phyloP scores from a whole-genome alignment of 805 yeast species.

The Nakazawaea sp. region DNA sequence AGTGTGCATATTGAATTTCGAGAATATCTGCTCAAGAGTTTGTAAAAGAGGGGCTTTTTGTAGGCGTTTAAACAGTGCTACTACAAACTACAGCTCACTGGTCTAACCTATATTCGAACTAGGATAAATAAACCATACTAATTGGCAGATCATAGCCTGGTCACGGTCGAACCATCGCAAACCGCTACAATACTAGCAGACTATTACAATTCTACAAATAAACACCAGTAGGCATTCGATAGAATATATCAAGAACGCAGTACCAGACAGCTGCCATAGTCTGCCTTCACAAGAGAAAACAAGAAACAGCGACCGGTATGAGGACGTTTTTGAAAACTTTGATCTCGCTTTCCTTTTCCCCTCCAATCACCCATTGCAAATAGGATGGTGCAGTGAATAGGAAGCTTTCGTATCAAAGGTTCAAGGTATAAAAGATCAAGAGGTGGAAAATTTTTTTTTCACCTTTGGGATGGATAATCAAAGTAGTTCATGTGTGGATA shows the following conservation, averaged over 20 bases:
- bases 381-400: conserved; percentile 38
- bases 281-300: neutral
- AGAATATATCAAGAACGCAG: conserved; percentile 32
- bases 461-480: conserved; percentile 1
- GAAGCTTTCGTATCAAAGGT: conserved; percentile 35
- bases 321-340: conserved; percentile 28
- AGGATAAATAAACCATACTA: too few species aligned
- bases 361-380: conserved; percentile 31
- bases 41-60: too few species aligned
- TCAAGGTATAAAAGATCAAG: conserved; percentile 14
- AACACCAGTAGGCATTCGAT: too few species aligned
- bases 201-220: too few species aligned
- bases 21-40: too few species aligned
- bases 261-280: conserved; percentile 24
- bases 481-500: neutral
- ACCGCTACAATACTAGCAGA: too few species aligned
- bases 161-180: too few species aligned
- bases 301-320: conserved; percentile 24
- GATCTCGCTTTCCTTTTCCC: conserved; percentile 36
- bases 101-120: too few species aligned
- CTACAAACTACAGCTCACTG: too few species aligned
- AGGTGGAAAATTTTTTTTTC: conserved; percentile 7
- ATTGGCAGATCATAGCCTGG: too few species aligned
- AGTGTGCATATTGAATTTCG: too few species aligned
- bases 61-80: too few species aligned